A percentile compares a stretch with the other conserved stretches of the same genome.
Conservation (phyloP, 2,329 filamentous ascomycete species). For the Phaeosphaeriaceae sp. region DNA sequence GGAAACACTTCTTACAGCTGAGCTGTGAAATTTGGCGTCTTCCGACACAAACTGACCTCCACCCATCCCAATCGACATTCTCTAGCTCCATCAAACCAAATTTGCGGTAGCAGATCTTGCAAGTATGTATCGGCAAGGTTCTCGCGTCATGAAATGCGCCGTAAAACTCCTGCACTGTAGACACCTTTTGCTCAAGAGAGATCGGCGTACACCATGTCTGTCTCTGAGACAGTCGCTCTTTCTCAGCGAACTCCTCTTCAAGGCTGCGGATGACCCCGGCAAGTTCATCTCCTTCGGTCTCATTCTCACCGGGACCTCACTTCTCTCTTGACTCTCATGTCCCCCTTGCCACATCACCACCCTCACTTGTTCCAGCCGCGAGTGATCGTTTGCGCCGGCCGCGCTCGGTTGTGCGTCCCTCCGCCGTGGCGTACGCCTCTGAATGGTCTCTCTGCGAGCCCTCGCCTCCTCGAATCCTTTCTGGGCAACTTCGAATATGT, state of each 20-base stretch:
- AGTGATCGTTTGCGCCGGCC: too few species aligned
- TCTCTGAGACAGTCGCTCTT: constrained; percentile 1
- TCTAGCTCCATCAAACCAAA: neutral
- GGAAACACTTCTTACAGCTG: neutral
- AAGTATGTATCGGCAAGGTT: constrained; percentile 1
- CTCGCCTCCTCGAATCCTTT: too few species aligned
- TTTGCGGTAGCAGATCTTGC: constrained; percentile 1
- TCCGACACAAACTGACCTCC: neutral
- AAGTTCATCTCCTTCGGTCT: neutral
- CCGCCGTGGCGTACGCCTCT: too few species aligned
- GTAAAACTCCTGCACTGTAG: neutral
- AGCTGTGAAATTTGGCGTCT: neutral
- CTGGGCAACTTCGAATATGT: too few species aligned
- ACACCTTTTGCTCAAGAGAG: neutral
- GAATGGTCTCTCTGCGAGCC: too few species aligned
- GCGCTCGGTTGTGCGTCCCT: too few species aligned
- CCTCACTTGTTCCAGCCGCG: too few species aligned
- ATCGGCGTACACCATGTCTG: neutral
- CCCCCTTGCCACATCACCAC: too few species aligned
- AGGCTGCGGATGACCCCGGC: neutral
- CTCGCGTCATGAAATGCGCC: neutral
- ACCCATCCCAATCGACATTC: neutral
- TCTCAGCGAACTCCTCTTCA: constrained; percentile 6
- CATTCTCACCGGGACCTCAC: neutral
- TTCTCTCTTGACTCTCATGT: too few species aligned